Evolutionary conservation across 169 alveolate genomes (phyloP).

Genomic region (Blepharisma undulans): DNA sequence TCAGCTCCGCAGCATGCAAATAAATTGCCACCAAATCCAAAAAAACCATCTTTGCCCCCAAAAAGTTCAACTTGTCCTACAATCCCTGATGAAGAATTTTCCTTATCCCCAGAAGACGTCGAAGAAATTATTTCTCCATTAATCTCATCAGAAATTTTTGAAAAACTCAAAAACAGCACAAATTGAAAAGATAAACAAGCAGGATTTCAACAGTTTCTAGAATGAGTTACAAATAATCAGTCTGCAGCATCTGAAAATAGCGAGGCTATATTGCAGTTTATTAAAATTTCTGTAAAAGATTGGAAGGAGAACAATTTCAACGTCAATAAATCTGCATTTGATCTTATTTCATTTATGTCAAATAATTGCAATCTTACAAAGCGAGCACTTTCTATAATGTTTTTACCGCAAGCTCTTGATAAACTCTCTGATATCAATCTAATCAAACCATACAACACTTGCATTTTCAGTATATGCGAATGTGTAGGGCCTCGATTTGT

Average conservation of each 20-base stretch:
- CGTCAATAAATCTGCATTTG: slow-evolving; percentile 63
- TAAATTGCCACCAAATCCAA: slow-evolving; percentile 2
- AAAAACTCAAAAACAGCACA: slow-evolving; percentile 58
- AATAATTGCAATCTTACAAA: slow-evolving; percentile 43
- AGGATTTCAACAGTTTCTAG: slow-evolving; percentile 62
- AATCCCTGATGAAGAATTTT: slow-evolving; percentile 55
- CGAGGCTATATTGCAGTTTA: slow-evolving; percentile 56
- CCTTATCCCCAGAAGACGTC: slow-evolving; percentile 71
- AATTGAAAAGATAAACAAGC: slow-evolving; percentile 73
- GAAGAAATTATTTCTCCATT: slow-evolving; percentile 56
- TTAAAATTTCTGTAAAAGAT: slow-evolving; percentile 64
- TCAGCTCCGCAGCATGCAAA: slow-evolving; percentile 12
- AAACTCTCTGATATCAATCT: slow-evolving; percentile 56
- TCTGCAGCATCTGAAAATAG: slow-evolving; percentile 38
- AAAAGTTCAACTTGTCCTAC: slow-evolving; percentile 21
- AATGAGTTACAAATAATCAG: slow-evolving; percentile 46
- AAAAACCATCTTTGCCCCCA: slow-evolving; percentile 5
- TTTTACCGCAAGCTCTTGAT: slow-evolving; percentile 49
- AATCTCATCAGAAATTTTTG: slow-evolving; percentile 49
- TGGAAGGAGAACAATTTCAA: slow-evolving; percentile 73
- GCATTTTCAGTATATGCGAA: slow-evolving; percentile 46
- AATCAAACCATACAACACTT: slow-evolving; percentile 10
- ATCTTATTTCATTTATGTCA: slow-evolving; percentile 52
- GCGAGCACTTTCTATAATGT: slow-evolving; percentile 41
- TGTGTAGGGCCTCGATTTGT: slow-evolving; percentile 58